Conservation (phyloP, 257 asterid species). For the Primulina eburnea region DNA sequence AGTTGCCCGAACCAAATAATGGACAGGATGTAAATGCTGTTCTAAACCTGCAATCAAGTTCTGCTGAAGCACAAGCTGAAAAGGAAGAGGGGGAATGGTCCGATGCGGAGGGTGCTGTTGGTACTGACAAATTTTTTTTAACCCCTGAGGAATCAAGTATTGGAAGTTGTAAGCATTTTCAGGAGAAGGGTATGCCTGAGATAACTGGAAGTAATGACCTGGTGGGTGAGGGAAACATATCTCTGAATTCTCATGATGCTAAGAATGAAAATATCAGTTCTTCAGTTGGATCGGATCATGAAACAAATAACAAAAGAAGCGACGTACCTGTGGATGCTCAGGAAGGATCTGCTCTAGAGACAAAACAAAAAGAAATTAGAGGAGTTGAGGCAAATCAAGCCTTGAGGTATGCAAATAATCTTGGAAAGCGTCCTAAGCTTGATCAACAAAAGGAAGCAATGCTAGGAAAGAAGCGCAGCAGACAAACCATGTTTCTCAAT, state of each 20-base stretch:
- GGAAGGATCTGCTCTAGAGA: conserved; percentile 59
- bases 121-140: conserved; percentile 34
- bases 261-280: conserved; percentile 50
- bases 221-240: conserved; percentile 29
- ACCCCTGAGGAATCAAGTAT: conserved; percentile 41
- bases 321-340: conserved; percentile 43
- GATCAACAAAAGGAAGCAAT: conserved; percentile 90
- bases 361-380: conserved; percentile 69
- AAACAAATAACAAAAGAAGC: conserved; percentile 55
- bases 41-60: conserved; percentile 37
- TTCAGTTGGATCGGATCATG: conserved; percentile 40
- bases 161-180: conserved; percentile 37
- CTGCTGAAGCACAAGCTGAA: conserved; percentile 49
- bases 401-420: conserved; percentile 55
- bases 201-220: conserved; percentile 31
- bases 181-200: conserved; percentile 44
- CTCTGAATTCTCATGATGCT: conserved; percentile 38
- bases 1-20: conserved; percentile 37
- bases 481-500: conserved; percentile 95
- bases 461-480: conserved; percentile 92
- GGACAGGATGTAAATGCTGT: conserved; percentile 42
- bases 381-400: conserved; percentile 85
- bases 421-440: conserved; percentile 79
- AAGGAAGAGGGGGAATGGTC: conserved; percentile 99
- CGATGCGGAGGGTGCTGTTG: conserved; percentile 76